A percentile compares a stretch with the other conserved stretches of the same genome.
Conservation (phyloP, 1,284 basidiomycete species). For the Neonothopanus nambi region DNA sequence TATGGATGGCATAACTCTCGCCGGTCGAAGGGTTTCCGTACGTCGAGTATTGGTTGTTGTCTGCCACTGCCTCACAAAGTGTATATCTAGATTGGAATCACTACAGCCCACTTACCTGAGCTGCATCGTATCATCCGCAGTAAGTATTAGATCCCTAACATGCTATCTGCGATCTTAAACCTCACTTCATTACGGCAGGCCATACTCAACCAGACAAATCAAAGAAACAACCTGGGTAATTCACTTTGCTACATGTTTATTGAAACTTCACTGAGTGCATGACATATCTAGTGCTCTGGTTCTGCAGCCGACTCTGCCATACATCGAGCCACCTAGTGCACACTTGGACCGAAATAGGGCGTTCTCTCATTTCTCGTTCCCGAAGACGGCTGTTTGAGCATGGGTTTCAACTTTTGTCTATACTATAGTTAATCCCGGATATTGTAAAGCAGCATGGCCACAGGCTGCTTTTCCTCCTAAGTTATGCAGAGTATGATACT, state of each 20-base stretch:
- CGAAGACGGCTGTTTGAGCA: no score
- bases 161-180: neutral
- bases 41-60: conserved; percentile 16
- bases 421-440: no score
- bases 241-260: neutral
- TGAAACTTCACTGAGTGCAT: neutral
- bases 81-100: conserved; percentile 1
- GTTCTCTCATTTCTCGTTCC: no score
- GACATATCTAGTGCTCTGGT: neutral
- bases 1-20: conserved; percentile 37
- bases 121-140: conserved; percentile 37
- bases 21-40: conserved; percentile 43
- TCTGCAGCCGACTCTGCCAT: neutral
- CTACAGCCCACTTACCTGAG: conserved; percentile 52
- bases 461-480: no score
- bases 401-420: no score
- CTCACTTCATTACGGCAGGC: no score
- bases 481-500: no score
- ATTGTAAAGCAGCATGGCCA: no score
- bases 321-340: neutral
- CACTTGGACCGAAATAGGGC: no score
- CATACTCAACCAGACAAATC: neutral
- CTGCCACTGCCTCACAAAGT: neutral
- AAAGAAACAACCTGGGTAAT: neutral
- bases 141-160: conserved; percentile 24